Evolutionary conservation across 495 filamentous ascomycete genomes (phyloP), one percentile per base, ranked within the genome.

Genomic region (Aspergillus haitiensis): DNA sequence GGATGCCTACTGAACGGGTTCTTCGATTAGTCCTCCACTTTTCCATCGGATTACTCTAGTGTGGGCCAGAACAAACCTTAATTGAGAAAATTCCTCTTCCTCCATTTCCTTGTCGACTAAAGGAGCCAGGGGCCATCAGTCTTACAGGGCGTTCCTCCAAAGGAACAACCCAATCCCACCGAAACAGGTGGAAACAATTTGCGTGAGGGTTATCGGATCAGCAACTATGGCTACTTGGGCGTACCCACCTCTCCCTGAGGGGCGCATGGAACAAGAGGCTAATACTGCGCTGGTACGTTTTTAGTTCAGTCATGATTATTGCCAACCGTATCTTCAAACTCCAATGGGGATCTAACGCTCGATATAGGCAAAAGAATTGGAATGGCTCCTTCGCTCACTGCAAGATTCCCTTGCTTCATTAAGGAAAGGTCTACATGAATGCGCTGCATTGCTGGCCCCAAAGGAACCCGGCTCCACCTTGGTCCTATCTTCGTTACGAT

Each of bases 341-440:
- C 34, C 40, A 42, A 36, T 37, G 46, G 45, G 37, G 5, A 7
- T 42, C 7, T 56, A 35, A 36, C 7, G 51, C 45, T 36, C 40
- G 31, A 50, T 59, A 61, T 70, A 92, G 88, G 81, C 82, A 32
- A 82, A 84, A 49, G 94, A 98, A 75, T 80, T 97, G 32, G 77
- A 86, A 71, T 98, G 94, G 95, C 88, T 98, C 7, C 80, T 97
- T 53, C 73, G 81, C 40, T 84, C 88, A 31, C 82, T 98, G 15
- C 86, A 89, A 73, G 83, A 90, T 49, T 91, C 88, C 15, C 82
- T 98, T 36, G 76, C 77, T 33, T 86, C 89, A 11, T 72, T 98
- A 59, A 90, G 92, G 72, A 82, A 84, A 67, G 92, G 93, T 49
- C 85, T 98, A 13, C 85, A 92, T 72, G 92, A 97, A 76, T 98